Evolutionary conservation across 176 grass and related monocot species (phyloP), one percentile per base, ranked within the genome.

Genomic region (Avena sativa): DNA sequence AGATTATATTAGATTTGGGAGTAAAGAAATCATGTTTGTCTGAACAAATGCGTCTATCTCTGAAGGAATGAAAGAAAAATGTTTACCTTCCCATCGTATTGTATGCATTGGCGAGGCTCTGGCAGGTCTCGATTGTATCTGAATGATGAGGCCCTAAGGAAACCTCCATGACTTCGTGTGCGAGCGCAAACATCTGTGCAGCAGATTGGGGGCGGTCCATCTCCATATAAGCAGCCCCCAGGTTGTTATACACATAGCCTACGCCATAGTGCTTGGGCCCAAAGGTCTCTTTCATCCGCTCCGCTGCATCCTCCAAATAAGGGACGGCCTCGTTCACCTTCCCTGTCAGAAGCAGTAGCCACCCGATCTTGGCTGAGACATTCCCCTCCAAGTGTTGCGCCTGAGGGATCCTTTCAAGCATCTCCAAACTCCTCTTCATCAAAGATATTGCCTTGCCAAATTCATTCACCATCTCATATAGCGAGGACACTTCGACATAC

Each of bases 91-190:
- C 94, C 89, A 94, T 91, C 21, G 89, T 52, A 36, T 76, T 88
- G 69, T 96, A 98, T 72, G 97, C 94, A 79, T 94, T 96, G 40
- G 97, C 93, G 12, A 98, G 93, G 87, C 90, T 98, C 90, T 96
- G 97, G 82, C 87, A 94, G 19, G 92, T 84, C 85, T 93, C 88
- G 16, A 98, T 96, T 21, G 96, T 84, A 91, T 98, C 94, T 48
- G 93, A 80, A 90, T 96, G 90, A 67, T 96, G 92, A 26, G 90
- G 93, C 19, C 96, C 92, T 62, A 96, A 71, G 16, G 97, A 92
- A 61, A 94, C 88, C 44, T 98, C 90, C 92, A 98, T 94, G 52
- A 96, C 76, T 20, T 98, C 92, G 81, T 94, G 96, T 16, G 97
- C 92, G 0, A 94, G 87, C 7, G 94, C 89, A 61, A 96, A 96